Base-by-base conservation (phyloP, 1,139 yeast species). In the Insectozyma bohioensis region DNA sequence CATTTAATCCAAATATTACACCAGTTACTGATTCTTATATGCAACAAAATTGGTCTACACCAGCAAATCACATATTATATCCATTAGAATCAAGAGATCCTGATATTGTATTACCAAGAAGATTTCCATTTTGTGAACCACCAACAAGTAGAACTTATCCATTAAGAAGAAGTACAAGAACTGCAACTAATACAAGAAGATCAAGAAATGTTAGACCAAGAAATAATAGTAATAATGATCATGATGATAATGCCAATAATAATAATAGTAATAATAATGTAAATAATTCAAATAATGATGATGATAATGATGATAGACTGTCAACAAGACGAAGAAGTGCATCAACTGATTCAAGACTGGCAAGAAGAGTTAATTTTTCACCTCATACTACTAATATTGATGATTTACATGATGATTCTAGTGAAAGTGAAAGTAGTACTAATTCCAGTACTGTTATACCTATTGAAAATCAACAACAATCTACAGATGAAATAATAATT, bases 21-120 rank as follows among this genome's bases (percentile, higher is more conserved):
- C 72, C 75, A 4, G 54, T 67, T 25, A 65, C 72, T 1, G 74
- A 67, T 41, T 54, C 67, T 6, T 58, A 51, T 34, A 58, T 65
- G 52, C 58, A 51, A n/a, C 72, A 67, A 36, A 51, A 47, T 30
- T 63, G 69, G 66, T 63, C 63, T 5, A 55, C 54, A 8, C 61
- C 66, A 2, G 37, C 39, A 9, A 36, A 46, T 31, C 28, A 31
- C n/a, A n/a, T n/a, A 35, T 12, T 29, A 28, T 13, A 26, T 10
- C 32, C 46, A 13, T 43, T 46, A 0, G 28, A 31, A 4, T 36
- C 43, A 2, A 38, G 48, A 25, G 63, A 61, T 20, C 67, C 67
- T 2, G 41, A 46, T 21, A 41, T 61, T 25, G 54, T 60, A 2
- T 36, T 61, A 21, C 69, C 70, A 2, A 48, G 66, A 16, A 43